A percentile compares a stretch with the other conserved stretches of the same genome.
Evolutionary conservation across 306 rosid genomes (phyloP).

Genomic region (Prunus kanzakura): DNA sequence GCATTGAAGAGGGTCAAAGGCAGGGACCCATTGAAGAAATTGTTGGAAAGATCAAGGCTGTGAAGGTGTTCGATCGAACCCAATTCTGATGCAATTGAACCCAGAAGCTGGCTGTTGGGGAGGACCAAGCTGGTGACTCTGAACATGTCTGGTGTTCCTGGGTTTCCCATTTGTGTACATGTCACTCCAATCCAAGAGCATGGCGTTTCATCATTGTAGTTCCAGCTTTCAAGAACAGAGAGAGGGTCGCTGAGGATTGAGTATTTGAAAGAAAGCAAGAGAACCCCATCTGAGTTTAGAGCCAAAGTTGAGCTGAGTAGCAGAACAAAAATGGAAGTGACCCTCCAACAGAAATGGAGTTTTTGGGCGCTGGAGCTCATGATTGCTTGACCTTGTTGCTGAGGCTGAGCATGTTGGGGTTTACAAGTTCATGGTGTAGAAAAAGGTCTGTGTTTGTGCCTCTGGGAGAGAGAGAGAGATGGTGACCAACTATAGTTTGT

Average conservation of each 20-base stretch:
- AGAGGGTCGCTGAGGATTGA: conserved; percentile 75
- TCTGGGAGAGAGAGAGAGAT: conserved; percentile 38
- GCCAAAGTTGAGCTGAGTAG: conserved; percentile 29
- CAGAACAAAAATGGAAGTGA: conserved; percentile 14
- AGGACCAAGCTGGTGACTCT: conserved; percentile 71
- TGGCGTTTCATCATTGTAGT: conserved; percentile 61
- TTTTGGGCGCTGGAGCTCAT: conserved; percentile 36
- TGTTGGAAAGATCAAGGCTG: conserved; percentile 77
- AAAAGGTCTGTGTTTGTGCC: conserved; percentile 18
- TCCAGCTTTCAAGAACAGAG: conserved; percentile 61
- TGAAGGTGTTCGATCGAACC: conserved; percentile 62
- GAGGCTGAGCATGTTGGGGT: conserved; percentile 29
- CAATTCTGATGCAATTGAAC: conserved; percentile 62
- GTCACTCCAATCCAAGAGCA: conserved; percentile 90
- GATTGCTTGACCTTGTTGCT: conserved; percentile 23
- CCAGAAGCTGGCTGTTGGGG: conserved; percentile 66
- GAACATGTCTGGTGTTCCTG: conserved; percentile 41
- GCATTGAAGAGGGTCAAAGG: conserved; percentile 69
- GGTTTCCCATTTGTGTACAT: conserved; percentile 46
- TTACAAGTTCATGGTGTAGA: conserved; percentile 49
- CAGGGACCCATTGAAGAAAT: conserved; percentile 77
- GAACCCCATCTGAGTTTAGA: conserved; percentile 68
- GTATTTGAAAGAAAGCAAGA: conserved; percentile 71
- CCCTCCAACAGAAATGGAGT: conserved; percentile 39
- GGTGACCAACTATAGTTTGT: conserved; percentile 52